Evolutionary conservation across 164 flowering plant species (phyloP).

Genomic region (Umbellularia californica): DNA sequence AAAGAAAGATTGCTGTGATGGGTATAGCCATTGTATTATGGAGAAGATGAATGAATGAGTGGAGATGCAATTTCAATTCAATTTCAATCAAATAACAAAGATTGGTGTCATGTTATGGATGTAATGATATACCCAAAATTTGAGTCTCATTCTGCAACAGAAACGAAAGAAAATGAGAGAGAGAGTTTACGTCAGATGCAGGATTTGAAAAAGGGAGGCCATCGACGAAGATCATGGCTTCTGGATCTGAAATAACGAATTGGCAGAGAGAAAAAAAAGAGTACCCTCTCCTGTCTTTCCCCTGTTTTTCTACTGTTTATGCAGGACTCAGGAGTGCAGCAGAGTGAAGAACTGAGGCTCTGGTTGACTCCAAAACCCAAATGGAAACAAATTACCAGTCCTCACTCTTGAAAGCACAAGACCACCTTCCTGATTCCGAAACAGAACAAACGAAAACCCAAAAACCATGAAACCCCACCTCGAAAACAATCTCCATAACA

Average conservation of each 20-base stretch:
- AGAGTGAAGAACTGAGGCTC: too few species aligned
- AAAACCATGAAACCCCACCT: neutral
- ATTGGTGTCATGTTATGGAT: neutral
- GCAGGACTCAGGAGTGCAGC: too few species aligned
- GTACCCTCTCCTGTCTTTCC: too few species aligned
- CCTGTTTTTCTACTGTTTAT: neutral
- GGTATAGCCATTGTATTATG: too few species aligned
- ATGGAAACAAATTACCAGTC: too few species aligned
- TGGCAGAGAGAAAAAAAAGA: too few species aligned
- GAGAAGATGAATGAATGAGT: too few species aligned
- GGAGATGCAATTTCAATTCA: too few species aligned
- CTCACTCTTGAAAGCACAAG: too few species aligned
- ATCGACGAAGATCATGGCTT: conserved; percentile 13
- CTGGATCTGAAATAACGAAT: neutral
- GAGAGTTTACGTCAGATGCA: conserved; percentile 8
- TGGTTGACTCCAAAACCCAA: too few species aligned
- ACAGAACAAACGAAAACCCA: neutral
- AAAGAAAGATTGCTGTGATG: too few species aligned
- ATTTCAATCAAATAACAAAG: neutral
- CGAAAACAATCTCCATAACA: neutral
- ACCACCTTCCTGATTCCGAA: neutral
- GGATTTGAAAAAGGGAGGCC: conserved; percentile 11
- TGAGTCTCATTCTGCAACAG: neutral
- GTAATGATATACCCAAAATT: neutral
- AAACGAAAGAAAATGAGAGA: neutral